Conservation (phyloP, 1,284 basidiomycete species). For the Puccinia polysora region DNA sequence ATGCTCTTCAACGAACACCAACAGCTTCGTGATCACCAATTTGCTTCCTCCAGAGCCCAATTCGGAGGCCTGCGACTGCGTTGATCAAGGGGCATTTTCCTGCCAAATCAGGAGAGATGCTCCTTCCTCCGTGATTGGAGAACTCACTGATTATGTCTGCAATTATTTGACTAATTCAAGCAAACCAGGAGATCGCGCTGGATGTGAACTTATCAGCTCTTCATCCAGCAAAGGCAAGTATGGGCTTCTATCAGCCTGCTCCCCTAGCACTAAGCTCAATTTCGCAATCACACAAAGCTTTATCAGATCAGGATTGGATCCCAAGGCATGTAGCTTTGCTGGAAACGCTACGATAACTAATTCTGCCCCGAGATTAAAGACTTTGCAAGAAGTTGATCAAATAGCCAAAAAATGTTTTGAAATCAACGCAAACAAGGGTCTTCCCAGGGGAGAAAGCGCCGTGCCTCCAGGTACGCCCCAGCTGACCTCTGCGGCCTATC, state of each 20-base stretch:
- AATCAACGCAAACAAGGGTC: constrained; percentile 5
- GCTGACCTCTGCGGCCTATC: constrained; percentile 6
- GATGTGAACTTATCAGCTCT: constrained; percentile 1
- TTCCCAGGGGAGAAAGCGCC: background rate
- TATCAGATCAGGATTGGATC: background rate
- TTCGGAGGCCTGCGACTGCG: constrained; percentile 13
- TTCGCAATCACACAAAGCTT: constrained; percentile 9
- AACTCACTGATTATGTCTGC: constrained; percentile 2
- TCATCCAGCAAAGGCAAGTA: constrained; percentile 3
- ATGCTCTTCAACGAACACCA: constrained; percentile 2
- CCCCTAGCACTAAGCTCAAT: constrained; percentile 3
- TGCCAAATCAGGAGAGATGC: constrained; percentile 19
- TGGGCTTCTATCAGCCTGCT: constrained; percentile 19
- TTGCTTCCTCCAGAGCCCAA: constrained; percentile 13
- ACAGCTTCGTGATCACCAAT: constrained; percentile 12
- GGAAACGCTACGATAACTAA: constrained; percentile 7
- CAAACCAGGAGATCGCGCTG: background rate
- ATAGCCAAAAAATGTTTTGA: constrained; percentile 3
- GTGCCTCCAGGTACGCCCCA: background rate
- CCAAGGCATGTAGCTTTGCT: constrained; percentile 10
- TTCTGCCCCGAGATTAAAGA: background rate
- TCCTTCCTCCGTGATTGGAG: background rate
- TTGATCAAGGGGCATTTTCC: background rate
- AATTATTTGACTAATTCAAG: background rate
- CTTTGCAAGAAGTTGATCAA: background rate